These are phyloP conservation scores for Starmerella cellae DNA, from an alignment of 805 yeast species.

Conservation along the genomic window DNA sequence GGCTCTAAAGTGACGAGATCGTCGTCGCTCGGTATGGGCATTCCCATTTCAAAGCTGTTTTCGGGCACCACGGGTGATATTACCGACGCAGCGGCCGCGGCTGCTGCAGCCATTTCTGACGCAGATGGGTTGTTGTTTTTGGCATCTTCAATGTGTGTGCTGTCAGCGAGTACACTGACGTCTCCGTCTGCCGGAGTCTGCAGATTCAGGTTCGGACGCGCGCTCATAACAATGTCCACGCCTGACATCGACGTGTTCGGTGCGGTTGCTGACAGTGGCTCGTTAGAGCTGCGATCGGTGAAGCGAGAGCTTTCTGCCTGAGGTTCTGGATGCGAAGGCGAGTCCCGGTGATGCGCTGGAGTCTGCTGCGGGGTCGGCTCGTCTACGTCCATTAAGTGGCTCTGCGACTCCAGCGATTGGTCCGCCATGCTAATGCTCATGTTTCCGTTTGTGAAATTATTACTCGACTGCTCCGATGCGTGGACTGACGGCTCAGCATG, in stretches of 20 bases:
- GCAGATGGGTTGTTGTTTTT: background rate
- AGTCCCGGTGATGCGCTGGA: too few species aligned
- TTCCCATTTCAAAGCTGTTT: background rate
- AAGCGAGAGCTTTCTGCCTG: too few species aligned
- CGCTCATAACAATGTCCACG: too few species aligned
- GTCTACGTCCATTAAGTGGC: too few species aligned
- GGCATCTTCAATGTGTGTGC: too few species aligned
- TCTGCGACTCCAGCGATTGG: background rate
- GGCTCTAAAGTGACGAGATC: slow-evolving; percentile 15
- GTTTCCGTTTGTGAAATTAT: background rate
- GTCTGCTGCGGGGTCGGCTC: too few species aligned
- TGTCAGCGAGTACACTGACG: too few species aligned
- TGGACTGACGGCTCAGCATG: background rate
- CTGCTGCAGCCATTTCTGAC: background rate
- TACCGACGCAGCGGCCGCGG: slow-evolving; percentile 2
- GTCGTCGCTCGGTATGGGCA: slow-evolving; percentile 4
- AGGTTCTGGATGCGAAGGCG: too few species aligned
- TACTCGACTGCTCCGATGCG: background rate
- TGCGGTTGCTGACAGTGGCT: background rate
- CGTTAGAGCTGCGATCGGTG: too few species aligned
- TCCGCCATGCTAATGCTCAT: background rate
- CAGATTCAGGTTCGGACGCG: too few species aligned
- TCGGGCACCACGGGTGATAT: background rate
- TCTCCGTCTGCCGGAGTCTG: too few species aligned
- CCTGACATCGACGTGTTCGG: background rate